Percentiles rank a stretch among this genome's conserved stretches.
phyloP scores from a whole-genome alignment of 2,329 filamentous ascomycete species.

The Fusarium incarnatum region DNA sequence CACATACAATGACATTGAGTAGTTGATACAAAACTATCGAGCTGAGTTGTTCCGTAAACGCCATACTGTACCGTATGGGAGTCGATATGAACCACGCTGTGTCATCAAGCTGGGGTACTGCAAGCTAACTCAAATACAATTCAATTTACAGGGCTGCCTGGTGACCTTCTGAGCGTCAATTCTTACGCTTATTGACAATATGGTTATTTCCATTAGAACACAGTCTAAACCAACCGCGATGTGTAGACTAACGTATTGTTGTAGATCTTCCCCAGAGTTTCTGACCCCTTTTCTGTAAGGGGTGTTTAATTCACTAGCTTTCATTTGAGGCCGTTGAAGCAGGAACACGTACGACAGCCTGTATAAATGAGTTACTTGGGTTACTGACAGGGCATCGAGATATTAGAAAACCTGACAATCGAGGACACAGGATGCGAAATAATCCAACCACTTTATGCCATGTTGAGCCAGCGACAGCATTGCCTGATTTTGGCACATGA shows the following conservation, averaged over 20 bases:
- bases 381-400: slow-evolving; percentile 11
- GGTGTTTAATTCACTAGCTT: slow-evolving; percentile 10
- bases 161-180: background rate
- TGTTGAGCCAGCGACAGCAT: background rate
- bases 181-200: background rate
- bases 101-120: background rate
- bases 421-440: background rate
- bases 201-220: background rate
- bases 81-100: background rate
- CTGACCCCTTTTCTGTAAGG: slow-evolving; percentile 14
- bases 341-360: slow-evolving; percentile 8
- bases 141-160: background rate
- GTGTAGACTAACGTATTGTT: background rate
- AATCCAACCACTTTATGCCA: background rate
- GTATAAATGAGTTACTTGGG: slow-evolving; percentile 28
- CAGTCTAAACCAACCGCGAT: background rate
- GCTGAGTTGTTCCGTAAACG: background rate
- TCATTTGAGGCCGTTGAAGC: slow-evolving; percentile 5
- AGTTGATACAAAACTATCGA: background rate
- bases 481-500: background rate
- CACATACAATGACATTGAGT: background rate
- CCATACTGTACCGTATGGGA: background rate
- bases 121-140: background rate
- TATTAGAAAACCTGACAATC: background rate
- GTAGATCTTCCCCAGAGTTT: slow-evolving; percentile 33